A percentile compares a stretch with the other conserved stretches of the same genome.
Conservation (phyloP, 768 basidiomycete species). For the Boletus rufocinnamomeus region DNA sequence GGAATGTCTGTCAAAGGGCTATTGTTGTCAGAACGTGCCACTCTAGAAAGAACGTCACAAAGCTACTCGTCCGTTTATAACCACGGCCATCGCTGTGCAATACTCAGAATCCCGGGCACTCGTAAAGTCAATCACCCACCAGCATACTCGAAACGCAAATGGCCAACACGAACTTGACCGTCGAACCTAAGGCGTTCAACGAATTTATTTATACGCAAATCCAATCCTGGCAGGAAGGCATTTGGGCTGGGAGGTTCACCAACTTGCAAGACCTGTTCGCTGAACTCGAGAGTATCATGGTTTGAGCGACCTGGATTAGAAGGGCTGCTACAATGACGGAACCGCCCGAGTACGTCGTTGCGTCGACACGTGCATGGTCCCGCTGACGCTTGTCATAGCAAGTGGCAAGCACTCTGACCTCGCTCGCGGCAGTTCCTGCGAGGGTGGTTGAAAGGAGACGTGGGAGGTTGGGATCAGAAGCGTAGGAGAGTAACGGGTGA, state of each 20-base stretch:
- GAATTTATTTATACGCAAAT: neutral
- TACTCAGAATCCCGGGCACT: neutral
- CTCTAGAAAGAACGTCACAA: neutral
- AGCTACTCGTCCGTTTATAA: neutral
- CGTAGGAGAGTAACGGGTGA: neutral
- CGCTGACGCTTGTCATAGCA: neutral
- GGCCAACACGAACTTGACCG: neutral
- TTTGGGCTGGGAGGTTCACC: neutral
- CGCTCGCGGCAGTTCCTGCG: neutral
- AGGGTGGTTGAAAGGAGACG: neutral
- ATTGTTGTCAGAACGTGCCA: neutral
- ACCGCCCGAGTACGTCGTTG: neutral
- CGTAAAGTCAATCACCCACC: neutral
- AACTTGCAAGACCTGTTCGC: neutral
- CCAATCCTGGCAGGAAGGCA: neutral
- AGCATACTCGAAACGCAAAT: neutral
- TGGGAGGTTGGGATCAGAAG: neutral
- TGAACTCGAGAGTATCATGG: neutral
- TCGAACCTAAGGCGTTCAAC: neutral
- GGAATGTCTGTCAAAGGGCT: neutral
- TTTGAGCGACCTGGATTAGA: neutral
- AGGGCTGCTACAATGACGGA: neutral
- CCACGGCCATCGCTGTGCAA: neutral
- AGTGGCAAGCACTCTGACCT: neutral
- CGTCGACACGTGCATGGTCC: neutral